These are phyloP conservation scores for Neofusicoccum umdonicola DNA, from an alignment of 2,329 filamentous ascomycete genomes.

Conservation along the genomic window DNA sequence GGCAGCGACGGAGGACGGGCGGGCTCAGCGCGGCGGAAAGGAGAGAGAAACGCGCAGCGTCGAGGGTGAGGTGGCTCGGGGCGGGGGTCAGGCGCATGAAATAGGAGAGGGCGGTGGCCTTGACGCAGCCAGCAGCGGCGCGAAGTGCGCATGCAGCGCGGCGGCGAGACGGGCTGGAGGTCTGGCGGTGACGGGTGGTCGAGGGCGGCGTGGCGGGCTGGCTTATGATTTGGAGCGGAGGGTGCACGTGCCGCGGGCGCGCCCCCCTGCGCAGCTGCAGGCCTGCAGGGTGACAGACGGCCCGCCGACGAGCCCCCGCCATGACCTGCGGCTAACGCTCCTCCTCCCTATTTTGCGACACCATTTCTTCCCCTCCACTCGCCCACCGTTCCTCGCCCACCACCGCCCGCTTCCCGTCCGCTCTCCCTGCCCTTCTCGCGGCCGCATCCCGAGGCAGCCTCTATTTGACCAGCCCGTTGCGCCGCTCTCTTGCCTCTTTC, in stretches of 20 bases:
- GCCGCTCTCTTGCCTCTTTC: not conserved
- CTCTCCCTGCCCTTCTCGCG: not conserved
- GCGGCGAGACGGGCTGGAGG: not conserved
- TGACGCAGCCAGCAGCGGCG: not conserved
- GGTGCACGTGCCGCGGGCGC: constrained; percentile 10
- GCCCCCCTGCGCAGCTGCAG: not conserved
- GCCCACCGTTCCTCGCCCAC: not conserved
- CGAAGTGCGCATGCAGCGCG: not conserved
- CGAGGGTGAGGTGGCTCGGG: not conserved
- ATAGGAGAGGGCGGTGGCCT: constrained; percentile 5
- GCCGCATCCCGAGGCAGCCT: not conserved
- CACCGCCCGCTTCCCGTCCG: not conserved
- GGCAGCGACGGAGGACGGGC: not conserved
- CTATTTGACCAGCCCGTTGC: too few species aligned
- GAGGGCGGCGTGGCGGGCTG: not conserved
- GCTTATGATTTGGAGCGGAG: not conserved
- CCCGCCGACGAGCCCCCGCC: constrained; percentile 10
- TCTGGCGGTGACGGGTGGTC: not conserved
- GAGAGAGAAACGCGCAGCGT: not conserved
- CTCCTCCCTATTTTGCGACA: constrained; percentile 17
- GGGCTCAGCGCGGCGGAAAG: not conserved
- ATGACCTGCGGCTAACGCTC: not conserved
- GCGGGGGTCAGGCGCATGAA: not conserved
- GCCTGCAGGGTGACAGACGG: too few species aligned
- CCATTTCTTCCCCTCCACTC: constrained; percentile 3